Evolutionary conservation across 345 rosid species (phyloP).

Genomic region (Eucalyptus melliodora): DNA sequence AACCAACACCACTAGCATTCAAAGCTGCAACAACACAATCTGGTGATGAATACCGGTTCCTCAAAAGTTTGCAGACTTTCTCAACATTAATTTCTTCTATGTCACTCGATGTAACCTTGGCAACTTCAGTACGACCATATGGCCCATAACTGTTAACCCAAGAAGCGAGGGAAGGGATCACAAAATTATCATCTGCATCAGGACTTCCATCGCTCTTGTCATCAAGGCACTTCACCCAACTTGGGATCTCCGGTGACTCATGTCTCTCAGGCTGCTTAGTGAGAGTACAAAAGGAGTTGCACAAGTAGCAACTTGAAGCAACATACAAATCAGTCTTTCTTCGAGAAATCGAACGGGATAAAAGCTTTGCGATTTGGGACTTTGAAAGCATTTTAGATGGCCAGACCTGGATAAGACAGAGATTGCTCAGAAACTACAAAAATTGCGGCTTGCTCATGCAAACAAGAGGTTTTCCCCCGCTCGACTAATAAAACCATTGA

Average conservation of each 20-base stretch:
- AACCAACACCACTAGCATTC: slow-evolving; percentile 14
- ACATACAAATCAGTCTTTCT: not conserved
- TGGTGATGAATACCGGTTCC: slow-evolving; percentile 10
- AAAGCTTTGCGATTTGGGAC: not conserved
- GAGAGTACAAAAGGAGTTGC: slow-evolving; percentile 6
- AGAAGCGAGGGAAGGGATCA: slow-evolving; percentile 57
- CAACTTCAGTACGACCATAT: not conserved
- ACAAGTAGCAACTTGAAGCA: not conserved
- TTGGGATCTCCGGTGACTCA: slow-evolving; percentile 61
- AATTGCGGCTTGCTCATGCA: not conserved
- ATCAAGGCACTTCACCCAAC: slow-evolving; percentile 40
- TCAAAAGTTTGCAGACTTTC: slow-evolving; percentile 33
- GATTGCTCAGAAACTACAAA: not conserved
- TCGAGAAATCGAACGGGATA: not conserved
- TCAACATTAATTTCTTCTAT: slow-evolving; percentile 23
- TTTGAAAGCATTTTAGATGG: slow-evolving; percentile 5
- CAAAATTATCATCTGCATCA: slow-evolving; percentile 40
- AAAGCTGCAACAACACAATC: slow-evolving; percentile 25
- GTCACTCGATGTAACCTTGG: not conserved
- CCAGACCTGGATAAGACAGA: not conserved
- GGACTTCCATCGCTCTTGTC: slow-evolving; percentile 2
- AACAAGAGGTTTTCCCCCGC: not conserved
- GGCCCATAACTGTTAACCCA: slow-evolving; percentile 38
- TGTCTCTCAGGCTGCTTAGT: slow-evolving; percentile 1
- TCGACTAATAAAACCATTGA: not conserved